Conservation (phyloP, 495 filamentous ascomycete genomes). For the Daldinia concentrica region DNA sequence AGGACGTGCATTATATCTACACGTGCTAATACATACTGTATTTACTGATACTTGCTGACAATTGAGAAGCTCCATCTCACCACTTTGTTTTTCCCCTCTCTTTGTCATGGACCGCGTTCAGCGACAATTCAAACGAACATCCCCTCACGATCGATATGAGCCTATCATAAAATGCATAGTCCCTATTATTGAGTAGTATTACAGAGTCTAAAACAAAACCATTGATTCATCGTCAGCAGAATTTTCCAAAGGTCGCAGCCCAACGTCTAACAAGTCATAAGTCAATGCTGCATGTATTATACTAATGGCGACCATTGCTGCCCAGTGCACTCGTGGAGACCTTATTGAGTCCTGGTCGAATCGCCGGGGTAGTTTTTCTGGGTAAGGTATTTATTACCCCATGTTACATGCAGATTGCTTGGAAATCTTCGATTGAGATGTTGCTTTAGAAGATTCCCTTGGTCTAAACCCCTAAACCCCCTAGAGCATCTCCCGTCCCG, state of each 20-base stretch:
- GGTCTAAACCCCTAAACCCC: neutral
- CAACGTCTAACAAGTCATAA: constrained; percentile 33
- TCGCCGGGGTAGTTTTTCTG: constrained; percentile 21
- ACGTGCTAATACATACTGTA: neutral
- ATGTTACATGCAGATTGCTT: constrained; percentile 20
- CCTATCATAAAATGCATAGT: neutral
- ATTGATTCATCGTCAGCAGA: constrained; percentile 20
- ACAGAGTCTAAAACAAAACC: constrained; percentile 14
- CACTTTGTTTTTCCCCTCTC: neutral
- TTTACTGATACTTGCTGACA: neutral
- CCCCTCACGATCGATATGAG: neutral
- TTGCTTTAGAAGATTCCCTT: neutral
- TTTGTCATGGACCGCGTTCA: constrained; percentile 1
- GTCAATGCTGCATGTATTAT: constrained; percentile 16
- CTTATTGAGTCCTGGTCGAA: constrained; percentile 22
- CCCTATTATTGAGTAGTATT: neutral
- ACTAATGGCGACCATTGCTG: constrained; percentile 31
- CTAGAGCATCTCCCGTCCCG: neutral
- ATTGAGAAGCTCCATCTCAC: neutral
- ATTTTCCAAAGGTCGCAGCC: constrained; percentile 30
- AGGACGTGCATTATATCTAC: too few relatives aligned
- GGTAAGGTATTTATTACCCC: constrained; percentile 33
- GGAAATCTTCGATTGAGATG: constrained; percentile 7
- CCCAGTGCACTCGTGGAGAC: constrained; percentile 28
- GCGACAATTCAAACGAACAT: neutral